Evolutionary conservation across 805 yeast species (phyloP).

Genomic region (Ogataea dorogensis): DNA sequence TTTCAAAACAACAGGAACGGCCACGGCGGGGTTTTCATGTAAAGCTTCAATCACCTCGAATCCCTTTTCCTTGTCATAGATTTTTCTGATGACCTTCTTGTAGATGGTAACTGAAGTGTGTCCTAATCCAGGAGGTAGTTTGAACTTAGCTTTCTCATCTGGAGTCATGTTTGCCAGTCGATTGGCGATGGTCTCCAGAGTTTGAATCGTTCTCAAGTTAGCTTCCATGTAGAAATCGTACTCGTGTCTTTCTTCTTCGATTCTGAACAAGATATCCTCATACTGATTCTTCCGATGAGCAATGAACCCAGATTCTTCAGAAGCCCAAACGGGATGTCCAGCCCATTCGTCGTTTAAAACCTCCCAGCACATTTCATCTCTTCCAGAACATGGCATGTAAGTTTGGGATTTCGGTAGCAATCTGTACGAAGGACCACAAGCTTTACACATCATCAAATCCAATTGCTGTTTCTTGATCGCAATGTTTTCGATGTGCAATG

Average conservation of each 20-base stretch:
- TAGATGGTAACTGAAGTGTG: constrained; percentile 89
- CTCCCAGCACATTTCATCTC: constrained; percentile 99
- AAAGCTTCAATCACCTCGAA: constrained; percentile 94
- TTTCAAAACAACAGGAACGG: constrained; percentile 89
- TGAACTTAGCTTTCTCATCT: constrained; percentile 83
- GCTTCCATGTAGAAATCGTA: constrained; percentile 96
- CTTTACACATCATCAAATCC: constrained; percentile 86
- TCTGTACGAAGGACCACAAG: constrained; percentile 94
- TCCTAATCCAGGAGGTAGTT: constrained; percentile 89
- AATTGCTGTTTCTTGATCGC: constrained; percentile 85
- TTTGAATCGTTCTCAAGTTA: constrained; percentile 90
- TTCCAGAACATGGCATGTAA: constrained; percentile 95
- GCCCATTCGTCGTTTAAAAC: constrained; percentile 99
- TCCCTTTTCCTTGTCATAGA: constrained; percentile 93
- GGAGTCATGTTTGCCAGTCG: constrained; percentile 89
- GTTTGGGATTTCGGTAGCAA: constrained; percentile 91
- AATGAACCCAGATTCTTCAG: constrained; percentile 97
- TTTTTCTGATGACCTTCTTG: constrained; percentile 87
- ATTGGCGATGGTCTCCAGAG: constrained; percentile 90
- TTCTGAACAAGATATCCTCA: constrained; percentile 91
- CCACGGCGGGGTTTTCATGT: constrained; percentile 92
- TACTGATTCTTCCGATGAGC: constrained; percentile 99
- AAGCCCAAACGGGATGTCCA: constrained; percentile 99
- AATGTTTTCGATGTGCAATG: constrained; percentile 85
- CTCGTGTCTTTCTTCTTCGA: constrained; percentile 97